phyloP scores from a whole-genome alignment of 2,329 filamentous ascomycete genomes.

The Calonectria multiphialidica region DNA sequence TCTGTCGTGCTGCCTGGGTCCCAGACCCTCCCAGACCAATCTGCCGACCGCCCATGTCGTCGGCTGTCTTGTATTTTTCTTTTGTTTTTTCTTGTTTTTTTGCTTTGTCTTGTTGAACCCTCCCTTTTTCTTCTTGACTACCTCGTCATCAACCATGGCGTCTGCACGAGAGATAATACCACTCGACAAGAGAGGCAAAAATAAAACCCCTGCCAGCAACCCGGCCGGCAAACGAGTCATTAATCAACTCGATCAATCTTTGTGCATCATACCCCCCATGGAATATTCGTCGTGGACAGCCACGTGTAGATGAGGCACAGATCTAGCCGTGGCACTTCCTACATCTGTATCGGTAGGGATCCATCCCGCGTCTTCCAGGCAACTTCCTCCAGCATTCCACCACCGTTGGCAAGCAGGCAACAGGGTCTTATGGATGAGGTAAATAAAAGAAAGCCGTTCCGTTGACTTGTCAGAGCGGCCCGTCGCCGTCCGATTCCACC shows the following conservation, averaged over 20 bases:
- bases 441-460: conserved; percentile 2
- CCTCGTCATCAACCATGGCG: not conserved
- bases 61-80: conserved; percentile 1
- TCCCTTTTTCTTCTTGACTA: not conserved
- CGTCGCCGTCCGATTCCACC: conserved; percentile 24
- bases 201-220: not conserved
- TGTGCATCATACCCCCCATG: not conserved
- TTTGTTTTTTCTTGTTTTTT: conserved; percentile 1
- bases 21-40: conserved; percentile 14
- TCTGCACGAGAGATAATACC: conserved; percentile 1
- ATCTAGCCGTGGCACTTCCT: conserved; percentile 37
- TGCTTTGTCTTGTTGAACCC: conserved; percentile 21
- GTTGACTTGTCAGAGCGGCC: conserved; percentile 20
- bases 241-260: not conserved
- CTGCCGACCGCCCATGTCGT: not conserved
- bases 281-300: conserved; percentile 16
- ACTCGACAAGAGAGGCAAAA: not conserved
- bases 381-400: conserved; percentile 3
- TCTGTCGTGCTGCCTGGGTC: conserved; percentile 17
- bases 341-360: not conserved
- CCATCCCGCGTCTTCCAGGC: not conserved
- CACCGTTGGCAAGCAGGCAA: not conserved
- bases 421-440: not conserved
- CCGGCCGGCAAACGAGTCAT: conserved; percentile 14
- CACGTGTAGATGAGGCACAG: conserved; percentile 36